These are phyloP conservation scores for Cystofilobasidium ferigula DNA, from an alignment of 768 basidiomycete genomes.

Conservation along the genomic window DNA sequence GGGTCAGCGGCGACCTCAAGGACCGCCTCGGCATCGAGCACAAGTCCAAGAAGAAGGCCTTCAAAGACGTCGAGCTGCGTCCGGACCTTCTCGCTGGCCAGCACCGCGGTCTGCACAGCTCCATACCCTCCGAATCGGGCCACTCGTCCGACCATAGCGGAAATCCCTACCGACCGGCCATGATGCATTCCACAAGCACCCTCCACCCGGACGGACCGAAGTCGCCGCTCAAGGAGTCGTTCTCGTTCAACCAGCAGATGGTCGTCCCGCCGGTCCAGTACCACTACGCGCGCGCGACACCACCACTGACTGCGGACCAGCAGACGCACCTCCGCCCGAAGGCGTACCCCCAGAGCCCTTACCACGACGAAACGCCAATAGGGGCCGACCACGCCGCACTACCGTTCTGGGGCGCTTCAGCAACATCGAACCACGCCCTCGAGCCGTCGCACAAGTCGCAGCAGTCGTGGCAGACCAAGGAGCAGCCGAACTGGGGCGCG, in stretches of 20 bases:
- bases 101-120: not conserved
- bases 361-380: not conserved
- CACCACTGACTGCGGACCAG: not conserved
- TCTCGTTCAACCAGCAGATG: not conserved
- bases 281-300: not conserved
- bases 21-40: conserved; percentile 30
- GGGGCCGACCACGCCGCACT: not conserved
- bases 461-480: not conserved
- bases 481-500: not conserved
- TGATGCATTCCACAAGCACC: not conserved
- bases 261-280: not conserved
- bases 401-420: not conserved
- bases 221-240: not conserved
- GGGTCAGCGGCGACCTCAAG: conserved; percentile 34
- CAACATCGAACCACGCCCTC: not conserved
- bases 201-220: not conserved
- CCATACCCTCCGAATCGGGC: not conserved
- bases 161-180: not conserved
- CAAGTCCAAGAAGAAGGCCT: conserved; percentile 13
- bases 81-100: not conserved
- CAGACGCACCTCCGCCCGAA: not conserved
- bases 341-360: not conserved
- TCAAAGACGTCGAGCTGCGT: not conserved
- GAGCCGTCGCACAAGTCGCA: not conserved
- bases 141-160: not conserved